Conservation (phyloP, 2,329 filamentous ascomycete genomes). For the Penicillium occitanis region DNA sequence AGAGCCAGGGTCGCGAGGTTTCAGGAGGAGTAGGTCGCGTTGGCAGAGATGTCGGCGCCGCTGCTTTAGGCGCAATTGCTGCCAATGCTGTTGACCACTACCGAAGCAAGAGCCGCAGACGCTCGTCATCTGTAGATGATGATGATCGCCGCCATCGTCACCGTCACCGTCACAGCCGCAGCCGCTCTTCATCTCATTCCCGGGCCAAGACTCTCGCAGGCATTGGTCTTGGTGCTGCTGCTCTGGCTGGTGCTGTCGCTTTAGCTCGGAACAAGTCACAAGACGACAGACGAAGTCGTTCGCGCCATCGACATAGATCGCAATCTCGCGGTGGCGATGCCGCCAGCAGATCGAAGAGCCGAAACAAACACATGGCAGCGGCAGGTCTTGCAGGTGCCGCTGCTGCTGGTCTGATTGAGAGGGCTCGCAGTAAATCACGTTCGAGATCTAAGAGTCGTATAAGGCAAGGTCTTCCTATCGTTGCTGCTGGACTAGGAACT, state of each 20-base stretch:
- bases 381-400: conserved; percentile 63
- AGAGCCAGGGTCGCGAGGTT: conserved; percentile 56
- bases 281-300: conserved; percentile 51
- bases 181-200: conserved; percentile 50
- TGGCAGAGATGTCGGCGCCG: conserved; percentile 57
- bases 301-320: conserved; percentile 42
- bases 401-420: conserved; percentile 61
- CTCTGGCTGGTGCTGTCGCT: conserved; percentile 60
- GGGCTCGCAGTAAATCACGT: conserved; percentile 58
- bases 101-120: conserved; percentile 47
- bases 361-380: conserved; percentile 60
- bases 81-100: conserved; percentile 58
- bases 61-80: conserved; percentile 61
- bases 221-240: conserved; percentile 55
- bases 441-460: conserved; percentile 56
- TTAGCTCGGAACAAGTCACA: conserved; percentile 56
- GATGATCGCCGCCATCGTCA: conserved; percentile 38
- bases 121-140: conserved; percentile 44
- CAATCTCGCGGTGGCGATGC: conserved; percentile 36
- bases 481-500: conserved; percentile 60
- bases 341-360: conserved; percentile 28
- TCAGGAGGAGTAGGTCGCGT: conserved; percentile 52
- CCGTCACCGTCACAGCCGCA: conserved; percentile 36
- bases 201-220: conserved; percentile 55
- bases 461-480: conserved; percentile 58